Evolutionary conservation across 2,329 filamentous ascomycete species (phyloP).

Genomic region (Fusarium coffeatum): DNA sequence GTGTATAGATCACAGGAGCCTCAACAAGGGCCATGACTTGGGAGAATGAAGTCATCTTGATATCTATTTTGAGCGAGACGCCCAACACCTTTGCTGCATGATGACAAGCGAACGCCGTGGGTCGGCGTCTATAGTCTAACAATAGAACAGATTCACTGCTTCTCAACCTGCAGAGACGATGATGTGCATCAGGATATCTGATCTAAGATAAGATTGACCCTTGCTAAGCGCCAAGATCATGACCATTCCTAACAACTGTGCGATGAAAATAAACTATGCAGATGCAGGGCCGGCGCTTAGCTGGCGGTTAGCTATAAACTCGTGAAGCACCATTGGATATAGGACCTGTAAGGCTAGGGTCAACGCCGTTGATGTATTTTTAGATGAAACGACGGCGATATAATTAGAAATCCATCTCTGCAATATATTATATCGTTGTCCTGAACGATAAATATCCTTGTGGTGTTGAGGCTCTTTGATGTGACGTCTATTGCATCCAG

Average conservation of each 20-base stretch:
- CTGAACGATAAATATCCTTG: background rate
- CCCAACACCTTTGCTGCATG: constrained; percentile 30
- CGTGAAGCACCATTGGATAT: constrained; percentile 29
- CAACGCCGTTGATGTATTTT: constrained; percentile 24
- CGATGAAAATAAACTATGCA: constrained; percentile 28
- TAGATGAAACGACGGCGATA: constrained; percentile 15
- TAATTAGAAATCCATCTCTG: constrained; percentile 16
- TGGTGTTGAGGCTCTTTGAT: constrained; percentile 46
- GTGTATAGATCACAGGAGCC: constrained; percentile 30
- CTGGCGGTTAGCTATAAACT: constrained; percentile 37
- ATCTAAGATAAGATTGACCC: constrained; percentile 31
- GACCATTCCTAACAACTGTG: constrained; percentile 31
- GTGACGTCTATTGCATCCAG: constrained; percentile 21
- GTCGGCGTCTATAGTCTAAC: constrained; percentile 29
- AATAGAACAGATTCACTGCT: constrained; percentile 9
- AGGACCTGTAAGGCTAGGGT: constrained; percentile 6
- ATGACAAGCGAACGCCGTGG: constrained; percentile 7
- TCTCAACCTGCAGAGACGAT: constrained; percentile 15
- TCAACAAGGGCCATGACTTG: constrained; percentile 19
- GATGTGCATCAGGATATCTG: constrained; percentile 28
- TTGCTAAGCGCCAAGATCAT: constrained; percentile 28
- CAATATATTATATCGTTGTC: background rate
- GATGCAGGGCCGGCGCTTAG: constrained; percentile 43
- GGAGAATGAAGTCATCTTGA: constrained; percentile 17
- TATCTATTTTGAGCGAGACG: constrained; percentile 34